Conservation (phyloP, 208 protist genomes). For the Wallacemonas sp. region DNA sequence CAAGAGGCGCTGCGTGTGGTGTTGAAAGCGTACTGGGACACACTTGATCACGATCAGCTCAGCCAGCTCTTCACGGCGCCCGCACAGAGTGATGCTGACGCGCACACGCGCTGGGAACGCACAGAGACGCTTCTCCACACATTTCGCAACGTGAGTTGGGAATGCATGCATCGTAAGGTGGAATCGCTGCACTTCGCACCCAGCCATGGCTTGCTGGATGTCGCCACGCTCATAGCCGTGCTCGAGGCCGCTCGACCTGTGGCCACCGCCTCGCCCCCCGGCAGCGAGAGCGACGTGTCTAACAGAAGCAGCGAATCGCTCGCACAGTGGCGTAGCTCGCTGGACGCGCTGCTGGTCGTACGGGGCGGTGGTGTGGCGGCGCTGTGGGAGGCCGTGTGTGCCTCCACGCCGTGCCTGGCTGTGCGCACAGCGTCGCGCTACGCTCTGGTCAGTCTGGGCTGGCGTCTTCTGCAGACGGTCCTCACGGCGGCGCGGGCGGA, state of each 20-base stretch:
- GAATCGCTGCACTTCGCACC: conserved; percentile 58
- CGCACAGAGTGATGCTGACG: background rate
- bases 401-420: background rate
- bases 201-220: conserved; percentile 51
- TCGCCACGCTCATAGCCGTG: conserved; percentile 38
- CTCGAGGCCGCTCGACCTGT: conserved; percentile 34
- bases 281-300: background rate
- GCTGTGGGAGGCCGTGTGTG: conserved; percentile 21
- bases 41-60: conserved; percentile 1
- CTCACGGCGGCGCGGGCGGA: conserved; percentile 5
- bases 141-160: conserved; percentile 33
- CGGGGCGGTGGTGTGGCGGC: background rate
- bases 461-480: conserved; percentile 18
- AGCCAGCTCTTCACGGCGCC: background rate
- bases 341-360: background rate
- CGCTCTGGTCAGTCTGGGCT: conserved; percentile 38
- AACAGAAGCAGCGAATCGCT: background rate
- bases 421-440: conserved; percentile 24
- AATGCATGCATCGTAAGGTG: conserved; percentile 55
- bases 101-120: conserved; percentile 2
- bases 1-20: conserved; percentile 36
- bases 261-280: background rate
- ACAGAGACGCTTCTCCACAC: conserved; percentile 18
- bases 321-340: background rate
- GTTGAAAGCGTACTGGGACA: conserved; percentile 18